phyloP scores from a whole-genome alignment of 352 stramenopile species.

The Globisporangium emineosum region DNA sequence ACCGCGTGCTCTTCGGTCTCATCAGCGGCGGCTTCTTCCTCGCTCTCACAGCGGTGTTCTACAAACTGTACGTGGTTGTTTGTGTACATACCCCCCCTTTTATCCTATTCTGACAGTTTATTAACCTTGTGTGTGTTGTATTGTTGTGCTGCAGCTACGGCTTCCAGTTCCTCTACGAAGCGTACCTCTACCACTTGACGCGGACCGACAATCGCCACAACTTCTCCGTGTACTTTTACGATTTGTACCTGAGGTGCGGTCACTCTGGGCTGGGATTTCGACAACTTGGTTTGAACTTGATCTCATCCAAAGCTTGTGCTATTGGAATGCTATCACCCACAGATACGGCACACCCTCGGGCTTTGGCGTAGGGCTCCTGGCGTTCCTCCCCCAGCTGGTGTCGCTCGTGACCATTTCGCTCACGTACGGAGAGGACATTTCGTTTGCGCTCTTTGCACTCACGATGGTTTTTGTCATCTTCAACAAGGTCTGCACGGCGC shows the following conservation, averaged over 20 bases:
- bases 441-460: slow-evolving; percentile 94
- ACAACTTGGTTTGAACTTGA: neutral
- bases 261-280: neutral
- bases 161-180: slow-evolving; percentile 93
- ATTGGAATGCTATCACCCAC: neutral
- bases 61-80: slow-evolving; percentile 62
- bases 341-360: slow-evolving; percentile 81
- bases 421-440: slow-evolving; percentile 80
- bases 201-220: slow-evolving; percentile 99
- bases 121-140: neutral
- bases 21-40: slow-evolving; percentile 87
- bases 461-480: slow-evolving; percentile 99
- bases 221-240: slow-evolving; percentile 99
- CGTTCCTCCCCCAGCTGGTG: slow-evolving; percentile 82
- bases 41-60: slow-evolving; percentile 78
- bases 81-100: neutral
- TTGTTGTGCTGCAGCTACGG: slow-evolving; percentile 60
- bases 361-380: slow-evolving; percentile 71
- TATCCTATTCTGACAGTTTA: neutral
- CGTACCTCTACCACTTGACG: slow-evolving; percentile 98
- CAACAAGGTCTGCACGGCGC: slow-evolving; percentile 93
- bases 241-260: slow-evolving; percentile 93
- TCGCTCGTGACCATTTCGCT: slow-evolving; percentile 75
- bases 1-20: slow-evolving; percentile 87
- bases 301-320: too few species aligned